Conservation (phyloP, 106 monocot species). For the Apostasia shenzhenica region DNA sequence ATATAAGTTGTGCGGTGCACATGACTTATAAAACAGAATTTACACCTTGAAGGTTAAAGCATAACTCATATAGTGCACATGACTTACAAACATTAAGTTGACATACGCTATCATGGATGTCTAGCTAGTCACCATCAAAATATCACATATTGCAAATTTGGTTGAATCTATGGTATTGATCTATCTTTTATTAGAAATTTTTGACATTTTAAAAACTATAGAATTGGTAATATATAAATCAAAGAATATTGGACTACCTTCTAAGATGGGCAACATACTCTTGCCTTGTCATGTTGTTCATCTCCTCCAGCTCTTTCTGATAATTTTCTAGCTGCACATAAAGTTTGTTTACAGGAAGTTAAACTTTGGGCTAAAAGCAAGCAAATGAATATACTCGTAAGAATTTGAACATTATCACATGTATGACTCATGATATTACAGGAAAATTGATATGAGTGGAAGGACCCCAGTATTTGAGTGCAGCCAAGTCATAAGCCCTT, state of each 20-base stretch:
- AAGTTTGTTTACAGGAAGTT: not conserved
- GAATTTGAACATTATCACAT: not conserved
- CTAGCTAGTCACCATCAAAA: no score
- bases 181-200: slow-evolving; percentile 33
- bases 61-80: no score
- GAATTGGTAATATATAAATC: not conserved
- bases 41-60: no score
- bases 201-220: slow-evolving; percentile 27
- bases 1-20: no score
- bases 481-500: slow-evolving; percentile 95
- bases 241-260: slow-evolving; percentile 14
- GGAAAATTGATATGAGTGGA: slow-evolving; percentile 97
- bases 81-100: no score
- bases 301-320: slow-evolving; percentile 81
- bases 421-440: slow-evolving; percentile 23
- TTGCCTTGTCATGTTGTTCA: slow-evolving; percentile 91
- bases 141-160: no score
- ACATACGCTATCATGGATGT: no score
- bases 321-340: slow-evolving; percentile 34
- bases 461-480: slow-evolving; percentile 97
- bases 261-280: slow-evolving; percentile 81
- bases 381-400: not conserved
- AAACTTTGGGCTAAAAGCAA: no score
- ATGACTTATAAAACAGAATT: no score
- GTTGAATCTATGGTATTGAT: no score